A percentile compares a stretch with the other conserved stretches of the same genome.
phyloP scores from a whole-genome alignment of 306 rosid genomes.

The Dalbergia cultrata region DNA sequence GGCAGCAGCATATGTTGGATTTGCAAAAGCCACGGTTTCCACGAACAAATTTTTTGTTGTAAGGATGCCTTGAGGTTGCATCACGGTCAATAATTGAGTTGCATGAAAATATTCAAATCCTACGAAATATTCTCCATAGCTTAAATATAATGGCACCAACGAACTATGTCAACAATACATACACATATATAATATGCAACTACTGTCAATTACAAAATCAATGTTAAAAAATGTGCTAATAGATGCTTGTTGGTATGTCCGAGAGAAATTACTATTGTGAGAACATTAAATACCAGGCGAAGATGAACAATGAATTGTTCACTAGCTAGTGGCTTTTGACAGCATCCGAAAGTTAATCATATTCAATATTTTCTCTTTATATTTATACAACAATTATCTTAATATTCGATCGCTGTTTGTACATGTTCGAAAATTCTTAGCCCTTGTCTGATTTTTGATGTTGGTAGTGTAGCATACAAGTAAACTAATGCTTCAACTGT shows the following conservation, averaged over 20 bases:
- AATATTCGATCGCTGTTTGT: not conserved
- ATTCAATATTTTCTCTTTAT: not conserved
- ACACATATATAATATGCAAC: not conserved
- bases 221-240: not conserved
- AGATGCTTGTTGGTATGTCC: not conserved
- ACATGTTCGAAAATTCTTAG: not conserved
- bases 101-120: no score
- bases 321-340: not conserved
- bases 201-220: not conserved
- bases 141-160: no score
- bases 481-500: not conserved
- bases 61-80: slow-evolving; percentile 36
- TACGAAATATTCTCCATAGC: no score
- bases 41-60: slow-evolving; percentile 46
- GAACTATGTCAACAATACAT: no score
- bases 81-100: not conserved
- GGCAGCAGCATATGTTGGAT: slow-evolving; percentile 42
- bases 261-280: not conserved
- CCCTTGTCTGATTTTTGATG: not conserved
- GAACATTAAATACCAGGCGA: not conserved
- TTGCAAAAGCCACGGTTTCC: slow-evolving; percentile 34
- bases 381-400: not conserved
- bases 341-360: not conserved
- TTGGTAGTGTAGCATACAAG: not conserved
- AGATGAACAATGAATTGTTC: not conserved